Evolutionary conservation across 257 asterid species (phyloP).

Genomic region (Solanum sitiens): DNA sequence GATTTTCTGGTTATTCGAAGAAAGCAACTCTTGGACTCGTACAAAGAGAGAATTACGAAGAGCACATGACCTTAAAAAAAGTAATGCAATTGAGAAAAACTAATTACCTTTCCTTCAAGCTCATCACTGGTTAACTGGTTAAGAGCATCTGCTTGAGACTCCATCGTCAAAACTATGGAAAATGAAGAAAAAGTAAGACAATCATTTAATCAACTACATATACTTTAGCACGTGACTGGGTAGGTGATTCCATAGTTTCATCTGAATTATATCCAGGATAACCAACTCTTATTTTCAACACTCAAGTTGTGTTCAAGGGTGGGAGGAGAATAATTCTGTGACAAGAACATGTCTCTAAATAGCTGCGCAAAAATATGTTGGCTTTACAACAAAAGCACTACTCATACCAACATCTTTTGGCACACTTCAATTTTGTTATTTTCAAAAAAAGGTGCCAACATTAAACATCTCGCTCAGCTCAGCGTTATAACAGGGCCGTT

Average conservation of each 20-base stretch:
- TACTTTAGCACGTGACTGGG: not conserved
- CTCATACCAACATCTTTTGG: not conserved
- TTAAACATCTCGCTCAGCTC: not conserved
- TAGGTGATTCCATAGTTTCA: not conserved
- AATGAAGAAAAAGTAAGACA: not conserved
- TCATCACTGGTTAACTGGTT: conserved; percentile 74
- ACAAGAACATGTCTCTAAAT: not conserved
- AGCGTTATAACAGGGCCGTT: too few relatives aligned
- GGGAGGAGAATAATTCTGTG: not conserved
- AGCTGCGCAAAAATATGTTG: not conserved
- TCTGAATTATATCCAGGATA: not conserved
- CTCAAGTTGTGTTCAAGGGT: not conserved
- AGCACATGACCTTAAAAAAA: not conserved
- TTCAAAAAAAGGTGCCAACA: not conserved
- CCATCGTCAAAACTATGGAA: conserved; percentile 77
- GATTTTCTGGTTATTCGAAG: not conserved
- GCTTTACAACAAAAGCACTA: not conserved
- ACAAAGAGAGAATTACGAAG: not conserved
- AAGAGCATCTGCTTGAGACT: conserved; percentile 88
- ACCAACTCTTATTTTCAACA: not conserved
- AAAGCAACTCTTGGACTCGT: not conserved
- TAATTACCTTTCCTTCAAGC: conserved; percentile 86
- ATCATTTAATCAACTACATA: not conserved
- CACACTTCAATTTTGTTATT: not conserved
- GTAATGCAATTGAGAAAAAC: not conserved